Percentiles rank a stretch among this genome's conserved stretches.
Evolutionary conservation across 139 green algal species (phyloP).

Genomic region (Chlamydomonas schloesseri): DNA sequence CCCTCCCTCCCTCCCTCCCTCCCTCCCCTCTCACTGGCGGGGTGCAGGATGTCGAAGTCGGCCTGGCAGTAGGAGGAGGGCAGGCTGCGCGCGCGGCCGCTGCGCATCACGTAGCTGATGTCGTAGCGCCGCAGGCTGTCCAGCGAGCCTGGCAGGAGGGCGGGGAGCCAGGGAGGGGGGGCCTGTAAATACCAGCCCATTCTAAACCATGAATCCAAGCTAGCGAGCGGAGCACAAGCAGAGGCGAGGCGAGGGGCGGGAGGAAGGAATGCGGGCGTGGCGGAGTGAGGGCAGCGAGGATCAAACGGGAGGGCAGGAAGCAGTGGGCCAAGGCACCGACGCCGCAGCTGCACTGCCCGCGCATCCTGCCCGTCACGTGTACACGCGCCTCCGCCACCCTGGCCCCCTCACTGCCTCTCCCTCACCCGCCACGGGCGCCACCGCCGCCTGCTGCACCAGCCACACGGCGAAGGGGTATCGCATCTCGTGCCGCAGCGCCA

Average conservation of each 20-base stretch:
- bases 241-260: too few species aligned
- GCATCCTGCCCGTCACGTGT: too few species aligned
- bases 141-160: constrained; percentile 20
- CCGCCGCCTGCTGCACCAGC: constrained; percentile 67
- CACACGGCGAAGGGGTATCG: constrained; percentile 76
- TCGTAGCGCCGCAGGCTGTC: constrained; percentile 77
- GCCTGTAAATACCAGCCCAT: too few species aligned
- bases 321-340: too few species aligned
- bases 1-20: neutral
- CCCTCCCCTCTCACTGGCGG: neutral
- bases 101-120: constrained; percentile 65
- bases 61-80: constrained; percentile 69
- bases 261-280: too few species aligned
- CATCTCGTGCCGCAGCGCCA: constrained; percentile 77
- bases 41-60: constrained; percentile 41
- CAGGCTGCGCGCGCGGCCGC: constrained; percentile 50
- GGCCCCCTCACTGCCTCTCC: neutral
- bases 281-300: too few species aligned
- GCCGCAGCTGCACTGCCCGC: too few species aligned
- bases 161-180: neutral
- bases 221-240: too few species aligned
- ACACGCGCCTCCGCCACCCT: too few species aligned
- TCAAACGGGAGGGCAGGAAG: too few species aligned
- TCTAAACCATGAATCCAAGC: too few species aligned
- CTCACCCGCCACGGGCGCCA: constrained; percentile 17